These are phyloP conservation scores for Pittosporum tobira DNA, from an alignment of 129 eudicot genomes.

Conservation along the genomic window DNA sequence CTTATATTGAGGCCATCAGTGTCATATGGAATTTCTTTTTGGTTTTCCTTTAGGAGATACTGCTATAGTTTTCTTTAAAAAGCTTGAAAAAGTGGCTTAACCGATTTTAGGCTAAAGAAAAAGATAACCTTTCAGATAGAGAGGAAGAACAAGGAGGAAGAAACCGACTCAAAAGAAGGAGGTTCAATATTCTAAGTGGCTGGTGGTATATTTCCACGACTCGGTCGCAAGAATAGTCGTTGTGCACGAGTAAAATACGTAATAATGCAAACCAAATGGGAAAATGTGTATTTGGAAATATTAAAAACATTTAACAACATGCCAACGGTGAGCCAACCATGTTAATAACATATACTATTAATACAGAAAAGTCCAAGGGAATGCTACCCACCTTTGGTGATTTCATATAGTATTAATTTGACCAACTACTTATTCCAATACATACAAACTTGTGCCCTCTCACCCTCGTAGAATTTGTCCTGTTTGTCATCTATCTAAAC, in stretches of 20 bases:
- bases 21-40: slow-evolving; percentile 18
- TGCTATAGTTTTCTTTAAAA: slow-evolving; percentile 7
- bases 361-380: slow-evolving; percentile 16
- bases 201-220: background rate
- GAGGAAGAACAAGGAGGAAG: background rate
- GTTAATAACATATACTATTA: slow-evolving; percentile 16
- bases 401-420: background rate
- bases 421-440: too few species aligned
- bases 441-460: too few species aligned
- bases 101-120: slow-evolving; percentile 9
- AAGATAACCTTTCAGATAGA: slow-evolving; percentile 9
- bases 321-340: slow-evolving; percentile 23
- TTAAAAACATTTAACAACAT: slow-evolving; percentile 20
- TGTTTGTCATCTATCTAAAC: background rate
- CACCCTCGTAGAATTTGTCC: background rate
- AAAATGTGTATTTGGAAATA: slow-evolving; percentile 7
- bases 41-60: slow-evolving; percentile 11
- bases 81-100: slow-evolving; percentile 10
- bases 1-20: slow-evolving; percentile 30
- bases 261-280: slow-evolving; percentile 6
- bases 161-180: background rate
- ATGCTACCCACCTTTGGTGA: slow-evolving; percentile 25
- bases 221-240: background rate
- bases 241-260: slow-evolving; percentile 11
- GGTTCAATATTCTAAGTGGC: background rate